Evolutionary conservation across 331 rosid species (phyloP).

Genomic region (Quercus lobata): DNA sequence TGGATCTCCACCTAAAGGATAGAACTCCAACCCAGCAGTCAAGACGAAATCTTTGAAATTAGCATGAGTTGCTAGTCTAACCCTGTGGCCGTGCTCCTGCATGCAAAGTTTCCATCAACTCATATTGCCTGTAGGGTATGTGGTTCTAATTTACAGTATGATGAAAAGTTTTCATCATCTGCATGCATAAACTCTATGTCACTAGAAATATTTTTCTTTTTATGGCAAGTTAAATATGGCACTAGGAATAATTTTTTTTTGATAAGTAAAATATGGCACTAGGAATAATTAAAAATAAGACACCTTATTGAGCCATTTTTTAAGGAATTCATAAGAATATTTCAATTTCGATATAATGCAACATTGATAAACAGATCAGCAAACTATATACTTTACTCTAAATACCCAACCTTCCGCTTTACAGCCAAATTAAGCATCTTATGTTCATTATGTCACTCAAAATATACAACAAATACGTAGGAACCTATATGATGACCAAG

Average conservation of each 20-base stretch:
- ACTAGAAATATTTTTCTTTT: not conserved
- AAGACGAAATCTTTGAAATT: conserved; percentile 89
- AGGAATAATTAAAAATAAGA: not conserved
- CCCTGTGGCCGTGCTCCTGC: conserved; percentile 88
- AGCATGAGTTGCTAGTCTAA: conserved; percentile 91
- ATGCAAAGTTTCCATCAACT: conserved; percentile 27
- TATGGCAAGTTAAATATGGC: not conserved
- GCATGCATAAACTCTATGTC: not conserved
- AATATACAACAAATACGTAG: not conserved
- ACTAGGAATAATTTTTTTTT: not conserved
- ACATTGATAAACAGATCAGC: not conserved
- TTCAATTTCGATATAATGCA: not conserved
- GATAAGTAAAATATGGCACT: not conserved
- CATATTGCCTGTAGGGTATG: conserved; percentile 15
- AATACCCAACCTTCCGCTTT: not conserved
- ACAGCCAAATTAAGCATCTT: not conserved
- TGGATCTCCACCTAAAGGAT: conserved; percentile 94
- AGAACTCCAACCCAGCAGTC: conserved; percentile 87
- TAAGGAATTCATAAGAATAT: not conserved
- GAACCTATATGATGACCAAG: not conserved
- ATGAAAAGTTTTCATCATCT: not conserved
- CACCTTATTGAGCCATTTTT: not conserved
- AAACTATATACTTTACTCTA: not conserved
- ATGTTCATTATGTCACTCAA: not conserved
- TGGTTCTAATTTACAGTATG: not conserved